A percentile compares a stretch with the other conserved stretches of the same genome.
phyloP scores from a whole-genome alignment of 2,329 filamentous ascomycete species.

The Hymenotorrendiella dingleyae region DNA sequence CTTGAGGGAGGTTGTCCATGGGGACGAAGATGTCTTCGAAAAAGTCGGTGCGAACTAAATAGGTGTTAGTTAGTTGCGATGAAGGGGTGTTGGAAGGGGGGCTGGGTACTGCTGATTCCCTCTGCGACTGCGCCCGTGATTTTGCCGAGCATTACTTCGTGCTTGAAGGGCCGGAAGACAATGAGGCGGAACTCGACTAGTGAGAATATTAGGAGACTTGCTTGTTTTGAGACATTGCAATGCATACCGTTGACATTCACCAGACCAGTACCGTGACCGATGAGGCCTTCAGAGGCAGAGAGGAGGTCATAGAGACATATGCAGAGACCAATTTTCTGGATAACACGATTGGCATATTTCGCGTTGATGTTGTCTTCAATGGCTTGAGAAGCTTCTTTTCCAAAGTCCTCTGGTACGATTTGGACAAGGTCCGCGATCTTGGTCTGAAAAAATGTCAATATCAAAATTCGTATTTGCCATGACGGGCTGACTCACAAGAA shows the following conservation, averaged over 20 bases:
- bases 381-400: constrained; percentile 72
- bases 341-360: constrained; percentile 93
- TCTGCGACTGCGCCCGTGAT: constrained; percentile 69
- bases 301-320: constrained; percentile 90
- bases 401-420: constrained; percentile 83
- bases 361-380: constrained; percentile 96
- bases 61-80: not conserved
- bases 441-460: constrained; percentile 49
- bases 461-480: not conserved
- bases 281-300: constrained; percentile 84
- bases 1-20: constrained; percentile 65
- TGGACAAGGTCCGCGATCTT: constrained; percentile 93
- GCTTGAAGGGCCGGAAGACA: constrained; percentile 93
- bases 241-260: constrained; percentile 90
- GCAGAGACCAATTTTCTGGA: constrained; percentile 90
- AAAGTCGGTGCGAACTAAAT: constrained; percentile 74
- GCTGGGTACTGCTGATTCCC: constrained; percentile 60
- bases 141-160: constrained; percentile 80
- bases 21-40: constrained; percentile 89
- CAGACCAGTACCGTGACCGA: constrained; percentile 84
- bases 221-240: too few species aligned
- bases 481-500: constrained; percentile 36
- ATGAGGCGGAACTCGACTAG: constrained; percentile 87
- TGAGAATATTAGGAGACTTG: not conserved
- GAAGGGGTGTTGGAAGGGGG: not conserved